Evolutionary conservation across 2,329 filamentous ascomycete species (phyloP), one percentile per base, ranked within the genome.

Genomic region (Aspergillus transmontanensis): DNA sequence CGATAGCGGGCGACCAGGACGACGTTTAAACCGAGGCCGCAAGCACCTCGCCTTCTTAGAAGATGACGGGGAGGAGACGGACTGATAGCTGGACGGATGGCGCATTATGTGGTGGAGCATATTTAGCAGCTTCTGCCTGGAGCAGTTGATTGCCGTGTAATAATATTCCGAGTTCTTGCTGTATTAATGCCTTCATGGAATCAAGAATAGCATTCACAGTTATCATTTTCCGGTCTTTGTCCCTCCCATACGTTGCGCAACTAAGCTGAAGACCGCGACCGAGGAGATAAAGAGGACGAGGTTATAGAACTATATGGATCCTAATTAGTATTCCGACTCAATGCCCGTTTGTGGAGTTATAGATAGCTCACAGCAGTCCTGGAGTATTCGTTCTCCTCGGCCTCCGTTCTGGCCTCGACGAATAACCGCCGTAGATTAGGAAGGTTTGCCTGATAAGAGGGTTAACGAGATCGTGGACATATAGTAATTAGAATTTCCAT

Each of bases 381-480:
- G 16, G 95, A 98, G 70, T 98, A 95, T 64, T 93, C 91, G 77
- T 95, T 91, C 79, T 98, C 95, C 78, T 99, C 95, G 60, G 91
- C 90, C 74, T 98, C 94, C 3, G 92, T 94, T 63, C 95, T 87
- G 36, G 94, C 91, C 81, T 98, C 94, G 59, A 97, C 94, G 75
- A 99, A 98, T 64, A 99, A 89, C 16, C 95, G 91, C 57, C 95
- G 89, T n/a, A 99, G 86, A 75, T 99, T 98, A 41, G 95, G 95
- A 58, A 98, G 87, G 76, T 80, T 80, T 16, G 78, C 78, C 78
- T 80, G 56, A 5, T 16, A 26, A 53, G 32, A 60, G 32, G 43
- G 36, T 58, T n/a, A 55, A 46, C 21, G 19, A 30, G 32, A 16
- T 21, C n/a, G 48, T n/a, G 16, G 10, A 16, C 36, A 10, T 19